Conservation (phyloP, 176 grass and related monocot species). For the Oryza longistaminata region DNA sequence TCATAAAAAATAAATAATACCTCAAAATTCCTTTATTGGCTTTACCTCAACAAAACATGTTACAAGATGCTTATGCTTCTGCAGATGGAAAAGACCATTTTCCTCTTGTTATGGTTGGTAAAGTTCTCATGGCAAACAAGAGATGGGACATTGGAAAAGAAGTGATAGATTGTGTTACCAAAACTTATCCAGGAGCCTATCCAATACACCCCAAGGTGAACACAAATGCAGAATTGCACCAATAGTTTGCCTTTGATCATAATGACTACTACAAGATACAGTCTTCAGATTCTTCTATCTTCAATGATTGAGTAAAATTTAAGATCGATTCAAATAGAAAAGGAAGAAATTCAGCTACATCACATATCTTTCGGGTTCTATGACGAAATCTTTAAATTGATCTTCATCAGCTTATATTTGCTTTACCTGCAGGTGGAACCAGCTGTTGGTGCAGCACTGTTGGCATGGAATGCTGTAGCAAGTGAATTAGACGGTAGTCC, state of each 20-base stretch:
- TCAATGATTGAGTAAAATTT: conserved; percentile 2
- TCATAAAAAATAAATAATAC: conserved; percentile 20
- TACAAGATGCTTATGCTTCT: conserved; percentile 34
- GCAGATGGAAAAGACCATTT: conserved; percentile 64
- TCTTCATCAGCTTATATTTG: conserved; percentile 9
- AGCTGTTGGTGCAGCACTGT: conserved; percentile 70
- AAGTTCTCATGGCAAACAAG: conserved; percentile 75
- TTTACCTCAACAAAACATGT: neutral
- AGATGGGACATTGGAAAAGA: conserved; percentile 82
- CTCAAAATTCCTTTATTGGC: conserved; percentile 6
- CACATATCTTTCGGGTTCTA: neutral
- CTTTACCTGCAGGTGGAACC: conserved; percentile 67
- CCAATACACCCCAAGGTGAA: conserved; percentile 71
- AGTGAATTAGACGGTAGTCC: conserved; percentile 42
- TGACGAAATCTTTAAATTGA: neutral
- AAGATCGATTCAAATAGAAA: neutral
- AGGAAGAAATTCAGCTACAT: neutral
- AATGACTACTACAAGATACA: conserved; percentile 9
- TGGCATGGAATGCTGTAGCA: conserved; percentile 64
- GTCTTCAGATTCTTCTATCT: conserved; percentile 3
- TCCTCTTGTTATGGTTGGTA: conserved; percentile 79
- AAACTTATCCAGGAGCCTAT: conserved; percentile 57
- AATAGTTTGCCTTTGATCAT: conserved; percentile 1
- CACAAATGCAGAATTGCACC: conserved; percentile 7
- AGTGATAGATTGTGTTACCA: conserved; percentile 66